Evolutionary conservation across 768 basidiomycete genomes (phyloP).

Genomic region (Lactifluus rugatus): DNA sequence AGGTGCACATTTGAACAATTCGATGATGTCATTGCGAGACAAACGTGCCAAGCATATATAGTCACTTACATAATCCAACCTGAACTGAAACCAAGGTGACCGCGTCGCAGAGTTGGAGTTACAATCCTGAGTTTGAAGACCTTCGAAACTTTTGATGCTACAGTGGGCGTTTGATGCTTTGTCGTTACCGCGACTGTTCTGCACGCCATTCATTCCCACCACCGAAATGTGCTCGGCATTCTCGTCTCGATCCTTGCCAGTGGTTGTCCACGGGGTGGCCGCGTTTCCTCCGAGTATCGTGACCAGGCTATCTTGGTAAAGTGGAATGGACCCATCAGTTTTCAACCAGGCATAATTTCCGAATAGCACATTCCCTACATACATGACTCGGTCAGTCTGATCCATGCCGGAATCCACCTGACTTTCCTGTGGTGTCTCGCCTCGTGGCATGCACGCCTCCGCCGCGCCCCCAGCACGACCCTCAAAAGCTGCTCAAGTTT

Average conservation of each 20-base stretch:
- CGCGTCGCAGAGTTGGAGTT: background rate
- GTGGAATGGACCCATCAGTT: background rate
- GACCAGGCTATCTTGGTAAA: background rate
- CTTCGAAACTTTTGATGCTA: background rate
- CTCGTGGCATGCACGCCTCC: conserved; percentile 18
- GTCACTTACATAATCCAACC: background rate
- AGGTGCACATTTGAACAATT: background rate
- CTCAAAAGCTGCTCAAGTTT: conserved; percentile 17
- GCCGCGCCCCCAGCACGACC: conserved; percentile 12
- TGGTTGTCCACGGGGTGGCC: conserved; percentile 1
- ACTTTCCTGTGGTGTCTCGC: background rate
- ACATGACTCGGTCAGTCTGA: background rate
- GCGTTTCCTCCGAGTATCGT: background rate
- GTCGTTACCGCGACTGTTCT: background rate
- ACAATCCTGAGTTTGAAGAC: background rate
- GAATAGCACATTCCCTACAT: conserved; percentile 1
- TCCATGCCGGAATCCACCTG: conserved; percentile 8
- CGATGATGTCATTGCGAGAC: background rate
- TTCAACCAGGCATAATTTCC: conserved; percentile 2
- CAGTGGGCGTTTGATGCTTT: background rate
- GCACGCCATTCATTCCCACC: conserved; percentile 8
- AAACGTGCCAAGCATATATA: background rate
- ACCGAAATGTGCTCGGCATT: background rate
- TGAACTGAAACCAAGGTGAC: background rate
- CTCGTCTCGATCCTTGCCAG: background rate